These are phyloP conservation scores for Maudiozyma serrabonitensis DNA, from an alignment of 805 yeast genomes.

Conservation along the genomic window DNA sequence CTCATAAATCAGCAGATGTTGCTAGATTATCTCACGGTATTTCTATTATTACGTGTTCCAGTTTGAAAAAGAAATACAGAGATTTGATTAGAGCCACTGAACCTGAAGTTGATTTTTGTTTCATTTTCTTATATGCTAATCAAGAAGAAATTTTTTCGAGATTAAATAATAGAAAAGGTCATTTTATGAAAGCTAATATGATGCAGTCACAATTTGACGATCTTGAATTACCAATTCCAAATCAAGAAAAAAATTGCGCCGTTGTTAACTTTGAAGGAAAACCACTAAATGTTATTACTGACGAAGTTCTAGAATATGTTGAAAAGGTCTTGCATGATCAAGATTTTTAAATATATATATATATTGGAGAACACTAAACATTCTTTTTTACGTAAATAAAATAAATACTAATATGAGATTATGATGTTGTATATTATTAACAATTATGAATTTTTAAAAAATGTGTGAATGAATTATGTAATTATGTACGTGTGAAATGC, in stretches of 20 bases:
- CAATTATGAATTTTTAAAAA: too few species aligned
- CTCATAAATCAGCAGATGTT: constrained; percentile 32
- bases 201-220: constrained; percentile 66
- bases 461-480: neutral
- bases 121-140: constrained; percentile 59
- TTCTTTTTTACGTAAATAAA: too few species aligned
- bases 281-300: constrained; percentile 14
- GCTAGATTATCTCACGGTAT: constrained; percentile 27
- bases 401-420: too few species aligned
- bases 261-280: constrained; percentile 26
- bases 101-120: constrained; percentile 37
- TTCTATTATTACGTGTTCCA: constrained; percentile 70
- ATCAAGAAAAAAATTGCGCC: constrained; percentile 22
- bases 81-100: constrained; percentile 38
- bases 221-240: constrained; percentile 57
- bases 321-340: constrained; percentile 2
- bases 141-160: constrained; percentile 52
- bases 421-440: too few species aligned
- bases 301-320: constrained; percentile 7
- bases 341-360: neutral
- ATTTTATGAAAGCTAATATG: constrained; percentile 85
- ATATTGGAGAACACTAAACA: too few species aligned
- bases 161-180: constrained; percentile 56
- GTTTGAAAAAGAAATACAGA: constrained; percentile 68
- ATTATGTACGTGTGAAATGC: neutral